Conservation (phyloP, 371 early-diverging fungal genomes). For the Mucor racemosus region DNA sequence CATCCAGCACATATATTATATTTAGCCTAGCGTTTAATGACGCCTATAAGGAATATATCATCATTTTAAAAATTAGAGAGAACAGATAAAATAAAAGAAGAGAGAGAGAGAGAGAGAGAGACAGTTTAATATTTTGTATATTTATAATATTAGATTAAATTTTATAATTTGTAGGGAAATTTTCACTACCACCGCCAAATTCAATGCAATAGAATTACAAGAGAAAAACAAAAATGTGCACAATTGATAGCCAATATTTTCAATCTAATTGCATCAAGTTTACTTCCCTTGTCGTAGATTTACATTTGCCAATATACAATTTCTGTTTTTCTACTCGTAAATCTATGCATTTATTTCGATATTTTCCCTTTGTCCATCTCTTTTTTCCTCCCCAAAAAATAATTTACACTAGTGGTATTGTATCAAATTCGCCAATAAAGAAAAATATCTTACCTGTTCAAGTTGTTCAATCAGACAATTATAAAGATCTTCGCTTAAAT, state of each 20-base stretch:
- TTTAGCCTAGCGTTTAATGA: constrained; percentile 71
- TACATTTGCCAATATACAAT: neutral
- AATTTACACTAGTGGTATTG: neutral
- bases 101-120: constrained; percentile 15
- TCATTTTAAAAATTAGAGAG: constrained; percentile 9
- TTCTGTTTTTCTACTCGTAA: neutral
- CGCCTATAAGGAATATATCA: constrained; percentile 40
- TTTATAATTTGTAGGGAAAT: neutral
- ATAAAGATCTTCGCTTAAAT: constrained; percentile 74
- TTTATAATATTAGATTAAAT: neutral
- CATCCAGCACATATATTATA: constrained; percentile 77
- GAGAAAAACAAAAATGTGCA: neutral
- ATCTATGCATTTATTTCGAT: neutral
- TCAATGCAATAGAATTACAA: neutral
- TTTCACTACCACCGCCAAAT: neutral
- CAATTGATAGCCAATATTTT: neutral
- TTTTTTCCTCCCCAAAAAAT: neutral
- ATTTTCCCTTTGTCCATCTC: constrained; percentile 3
- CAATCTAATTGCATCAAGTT: neutral
- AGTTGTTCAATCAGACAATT: constrained; percentile 77
- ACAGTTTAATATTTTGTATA: constrained; percentile 16
- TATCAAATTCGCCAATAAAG: constrained; percentile 11
- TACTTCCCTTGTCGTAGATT: neutral
- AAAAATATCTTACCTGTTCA: constrained; percentile 59
- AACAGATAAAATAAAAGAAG: neutral